Evolutionary conservation across 2,329 filamentous ascomycete genomes (phyloP).

Genomic region (Fonsecaea multimorphosa): DNA sequence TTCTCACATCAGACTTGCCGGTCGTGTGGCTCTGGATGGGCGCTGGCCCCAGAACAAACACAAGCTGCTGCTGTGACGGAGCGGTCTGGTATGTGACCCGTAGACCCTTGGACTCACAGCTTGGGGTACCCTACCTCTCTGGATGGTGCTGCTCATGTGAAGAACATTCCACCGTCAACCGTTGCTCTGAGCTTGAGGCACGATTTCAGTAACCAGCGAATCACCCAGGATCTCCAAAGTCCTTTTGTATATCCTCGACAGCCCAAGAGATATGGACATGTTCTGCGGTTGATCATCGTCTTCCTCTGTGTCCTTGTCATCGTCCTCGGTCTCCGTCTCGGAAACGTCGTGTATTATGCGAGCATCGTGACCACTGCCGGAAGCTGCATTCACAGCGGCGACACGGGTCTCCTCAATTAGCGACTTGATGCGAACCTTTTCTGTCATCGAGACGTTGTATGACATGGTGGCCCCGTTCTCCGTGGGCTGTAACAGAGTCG

Average conservation of each 20-base stretch:
- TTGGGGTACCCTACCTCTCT: background rate
- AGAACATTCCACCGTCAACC: slow-evolving; percentile 5
- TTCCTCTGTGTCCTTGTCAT: slow-evolving; percentile 28
- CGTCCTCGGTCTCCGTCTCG: slow-evolving; percentile 28
- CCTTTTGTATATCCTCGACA: slow-evolving; percentile 37
- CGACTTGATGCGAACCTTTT: slow-evolving; percentile 77
- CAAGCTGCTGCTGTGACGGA: background rate
- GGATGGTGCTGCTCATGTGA: slow-evolving; percentile 8
- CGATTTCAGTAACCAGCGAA: slow-evolving; percentile 15
- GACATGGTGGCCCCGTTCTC: slow-evolving; percentile 65
- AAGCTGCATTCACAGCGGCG: slow-evolving; percentile 34
- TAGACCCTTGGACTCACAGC: background rate
- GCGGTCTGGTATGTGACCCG: background rate
- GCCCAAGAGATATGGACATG: slow-evolving; percentile 28
- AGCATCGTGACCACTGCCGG: slow-evolving; percentile 26
- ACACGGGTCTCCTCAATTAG: slow-evolving; percentile 38
- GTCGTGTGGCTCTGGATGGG: background rate
- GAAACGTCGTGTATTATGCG: slow-evolving; percentile 27
- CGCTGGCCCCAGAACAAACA: background rate
- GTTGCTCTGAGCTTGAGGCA: slow-evolving; percentile 11
- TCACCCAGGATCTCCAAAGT: slow-evolving; percentile 40
- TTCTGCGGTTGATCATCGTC: slow-evolving; percentile 14
- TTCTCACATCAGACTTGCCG: background rate
- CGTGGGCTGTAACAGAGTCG: slow-evolving; percentile 67
- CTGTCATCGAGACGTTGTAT: slow-evolving; percentile 68